phyloP scores from a whole-genome alignment of 306 rosid species.

The Rosa chinensis region DNA sequence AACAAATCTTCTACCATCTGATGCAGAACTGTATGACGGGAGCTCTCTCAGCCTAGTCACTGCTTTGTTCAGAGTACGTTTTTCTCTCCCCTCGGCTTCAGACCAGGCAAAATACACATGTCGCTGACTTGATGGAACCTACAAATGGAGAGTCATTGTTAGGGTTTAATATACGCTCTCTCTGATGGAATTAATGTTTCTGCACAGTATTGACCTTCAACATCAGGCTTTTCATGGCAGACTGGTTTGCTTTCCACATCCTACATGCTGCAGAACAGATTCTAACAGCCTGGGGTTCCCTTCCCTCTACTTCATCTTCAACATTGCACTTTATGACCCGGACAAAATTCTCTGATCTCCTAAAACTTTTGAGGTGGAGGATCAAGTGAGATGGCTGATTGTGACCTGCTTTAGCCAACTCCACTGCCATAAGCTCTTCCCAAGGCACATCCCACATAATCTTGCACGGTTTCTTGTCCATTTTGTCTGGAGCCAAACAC shows the following conservation, averaged over 20 bases:
- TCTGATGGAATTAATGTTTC: conserved; percentile 22
- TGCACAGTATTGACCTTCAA: conserved; percentile 58
- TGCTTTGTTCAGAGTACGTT: conserved; percentile 53
- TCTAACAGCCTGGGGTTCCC: conserved; percentile 78
- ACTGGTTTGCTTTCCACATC: conserved; percentile 77
- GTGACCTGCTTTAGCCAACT: conserved; percentile 77
- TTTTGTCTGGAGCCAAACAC: conserved; percentile 80
- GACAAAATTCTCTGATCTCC: conserved; percentile 78
- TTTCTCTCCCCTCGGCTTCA: conserved; percentile 71
- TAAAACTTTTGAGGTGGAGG: conserved; percentile 83
- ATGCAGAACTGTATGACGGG: conserved; percentile 47
- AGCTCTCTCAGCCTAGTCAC: conserved; percentile 64
- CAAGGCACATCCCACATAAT: conserved; percentile 94
- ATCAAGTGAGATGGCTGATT: conserved; percentile 82
- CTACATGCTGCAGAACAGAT: conserved; percentile 66
- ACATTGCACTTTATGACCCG: conserved; percentile 64
- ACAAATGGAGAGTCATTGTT: conserved; percentile 33
- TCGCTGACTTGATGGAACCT: conserved; percentile 99
- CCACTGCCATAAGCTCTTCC: conserved; percentile 93
- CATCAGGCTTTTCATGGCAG: conserved; percentile 58
- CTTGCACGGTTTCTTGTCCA: conserved; percentile 92
- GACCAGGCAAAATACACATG: conserved; percentile 78
- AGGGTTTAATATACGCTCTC: conserved; percentile 30
- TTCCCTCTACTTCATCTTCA: conserved; percentile 59
- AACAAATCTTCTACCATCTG: conserved; percentile 63